These are phyloP conservation scores for Exophiala sp. DNA, from an alignment of 2,329 filamentous ascomycete genomes.

Conservation along the genomic window DNA sequence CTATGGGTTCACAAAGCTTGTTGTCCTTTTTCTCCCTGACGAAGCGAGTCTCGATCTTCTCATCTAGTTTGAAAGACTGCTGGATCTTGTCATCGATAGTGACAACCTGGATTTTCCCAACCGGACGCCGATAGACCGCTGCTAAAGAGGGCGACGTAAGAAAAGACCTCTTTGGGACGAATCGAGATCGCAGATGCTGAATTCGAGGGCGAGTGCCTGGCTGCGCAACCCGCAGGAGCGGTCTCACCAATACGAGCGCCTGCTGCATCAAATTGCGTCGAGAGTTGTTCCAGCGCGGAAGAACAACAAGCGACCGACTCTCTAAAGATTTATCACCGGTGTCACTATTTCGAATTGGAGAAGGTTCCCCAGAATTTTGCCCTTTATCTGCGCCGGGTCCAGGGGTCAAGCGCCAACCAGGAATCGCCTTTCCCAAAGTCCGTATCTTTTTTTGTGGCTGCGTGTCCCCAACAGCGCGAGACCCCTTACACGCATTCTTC, in stretches of 20 bases:
- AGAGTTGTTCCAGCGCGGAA: neutral
- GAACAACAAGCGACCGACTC: neutral
- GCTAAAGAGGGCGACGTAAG: constrained; percentile 4
- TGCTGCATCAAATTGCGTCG: constrained; percentile 14
- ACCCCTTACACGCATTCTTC: neutral
- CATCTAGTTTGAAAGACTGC: constrained; percentile 20
- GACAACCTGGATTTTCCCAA: constrained; percentile 14
- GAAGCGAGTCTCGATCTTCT: constrained; percentile 21
- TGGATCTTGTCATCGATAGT: constrained; percentile 23
- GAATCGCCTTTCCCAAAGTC: neutral
- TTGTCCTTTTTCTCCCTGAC: constrained; percentile 21
- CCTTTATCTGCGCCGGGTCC: neutral
- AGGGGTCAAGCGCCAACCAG: too few species aligned
- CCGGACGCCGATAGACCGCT: constrained; percentile 5
- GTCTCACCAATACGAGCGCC: constrained; percentile 3
- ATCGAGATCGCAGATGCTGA: neutral
- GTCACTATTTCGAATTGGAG: neutral
- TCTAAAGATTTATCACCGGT: too few species aligned
- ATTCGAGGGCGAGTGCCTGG: neutral
- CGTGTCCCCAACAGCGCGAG: neutral
- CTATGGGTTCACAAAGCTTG: constrained; percentile 19
- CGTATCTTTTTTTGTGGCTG: constrained; percentile 1
- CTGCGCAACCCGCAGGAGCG: constrained; percentile 10
- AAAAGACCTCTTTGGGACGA: neutral
- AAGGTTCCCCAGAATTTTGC: neutral